Conservation (phyloP, 331 rosid species). For the Rhamnella rubrinervis region DNA sequence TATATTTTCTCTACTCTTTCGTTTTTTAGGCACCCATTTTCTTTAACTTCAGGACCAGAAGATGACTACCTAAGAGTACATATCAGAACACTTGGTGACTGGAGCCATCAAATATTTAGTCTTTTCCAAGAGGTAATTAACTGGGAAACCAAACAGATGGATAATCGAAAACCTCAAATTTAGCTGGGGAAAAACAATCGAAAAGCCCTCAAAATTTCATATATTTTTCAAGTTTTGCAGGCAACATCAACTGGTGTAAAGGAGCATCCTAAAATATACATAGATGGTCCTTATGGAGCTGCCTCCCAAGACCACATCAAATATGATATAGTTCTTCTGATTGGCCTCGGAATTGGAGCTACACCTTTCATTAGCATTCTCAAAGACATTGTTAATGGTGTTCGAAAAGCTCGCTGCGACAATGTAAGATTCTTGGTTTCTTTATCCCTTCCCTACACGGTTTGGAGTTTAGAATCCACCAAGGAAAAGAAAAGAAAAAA, state of each 20-base stretch:
- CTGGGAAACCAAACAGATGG: neutral
- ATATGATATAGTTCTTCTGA: slow-evolving; percentile 65
- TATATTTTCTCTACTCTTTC: slow-evolving; percentile 21
- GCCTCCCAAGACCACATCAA: slow-evolving; percentile 87
- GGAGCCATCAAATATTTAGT: slow-evolving; percentile 73
- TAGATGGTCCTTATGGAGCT: slow-evolving; percentile 90
- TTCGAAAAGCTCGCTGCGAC: slow-evolving; percentile 25
- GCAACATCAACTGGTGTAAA: slow-evolving; percentile 36
- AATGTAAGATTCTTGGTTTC: slow-evolving; percentile 36
- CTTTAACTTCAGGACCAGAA: slow-evolving; percentile 86
- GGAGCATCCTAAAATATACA: slow-evolving; percentile 63
- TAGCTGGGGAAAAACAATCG: neutral
- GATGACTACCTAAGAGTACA: slow-evolving; percentile 81
- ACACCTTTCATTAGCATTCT: slow-evolving; percentile 92
- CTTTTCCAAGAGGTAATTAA: slow-evolving; percentile 70
- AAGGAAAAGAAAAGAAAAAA: no score
- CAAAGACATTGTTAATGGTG: slow-evolving; percentile 56
- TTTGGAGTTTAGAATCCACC: neutral
- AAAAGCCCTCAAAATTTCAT: neutral
- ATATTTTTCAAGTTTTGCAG: slow-evolving; percentile 31
- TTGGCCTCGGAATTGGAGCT: slow-evolving; percentile 90
- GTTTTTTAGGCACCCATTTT: slow-evolving; percentile 81
- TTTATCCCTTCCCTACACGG: neutral
- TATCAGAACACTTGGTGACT: slow-evolving; percentile 79
- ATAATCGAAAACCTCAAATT: neutral